phyloP scores from a whole-genome alignment of 441 rosid species.

The Melastoma candidum region DNA sequence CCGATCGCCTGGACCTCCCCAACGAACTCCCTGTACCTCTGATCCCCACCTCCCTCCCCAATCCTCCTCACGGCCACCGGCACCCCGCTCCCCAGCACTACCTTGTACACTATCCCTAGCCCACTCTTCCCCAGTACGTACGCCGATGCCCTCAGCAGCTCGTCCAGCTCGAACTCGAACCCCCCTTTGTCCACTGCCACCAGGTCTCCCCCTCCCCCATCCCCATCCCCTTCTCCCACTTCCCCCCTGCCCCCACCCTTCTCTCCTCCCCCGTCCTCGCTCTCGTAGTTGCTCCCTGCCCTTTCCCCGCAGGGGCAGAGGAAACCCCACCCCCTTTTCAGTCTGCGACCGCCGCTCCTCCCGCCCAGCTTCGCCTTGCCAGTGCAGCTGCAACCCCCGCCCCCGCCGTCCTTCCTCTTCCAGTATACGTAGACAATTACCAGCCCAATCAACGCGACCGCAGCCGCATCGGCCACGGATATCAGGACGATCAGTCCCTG shows the following conservation, averaged over 20 bases:
- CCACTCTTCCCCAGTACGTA: constrained; percentile 95
- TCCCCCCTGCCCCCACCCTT: constrained; percentile 18
- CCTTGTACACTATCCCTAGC: constrained; percentile 87
- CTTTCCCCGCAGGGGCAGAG: constrained; percentile 20
- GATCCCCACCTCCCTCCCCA: constrained; percentile 74
- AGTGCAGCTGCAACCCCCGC: constrained; percentile 68
- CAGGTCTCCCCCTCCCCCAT: constrained; percentile 52
- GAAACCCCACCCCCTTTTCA: constrained; percentile 11
- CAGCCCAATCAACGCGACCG: constrained; percentile 66
- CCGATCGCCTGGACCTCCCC: constrained; percentile 85
- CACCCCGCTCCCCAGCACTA: constrained; percentile 82
- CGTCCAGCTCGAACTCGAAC: constrained; percentile 78
- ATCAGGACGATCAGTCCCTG: constrained; percentile 62
- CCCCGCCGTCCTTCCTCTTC: constrained; percentile 54
- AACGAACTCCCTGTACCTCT: constrained; percentile 75
- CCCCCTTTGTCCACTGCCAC: constrained; percentile 75
- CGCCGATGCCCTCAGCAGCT: constrained; percentile 84
- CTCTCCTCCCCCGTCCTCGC: constrained; percentile 52
- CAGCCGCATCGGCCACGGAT: constrained; percentile 68
- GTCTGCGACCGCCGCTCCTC: constrained; percentile 8
- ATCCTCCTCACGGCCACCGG: constrained; percentile 90
- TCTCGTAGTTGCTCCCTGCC: constrained; percentile 30
- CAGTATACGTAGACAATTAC: constrained; percentile 65
- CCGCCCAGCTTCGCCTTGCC: constrained; percentile 56
- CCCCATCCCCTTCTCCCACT: constrained; percentile 8